Evolutionary conservation across 1,139 yeast genomes (phyloP), one percentile per base, ranked within the genome.

Genomic region (Hemisphaericaspora xylanilytica): DNA sequence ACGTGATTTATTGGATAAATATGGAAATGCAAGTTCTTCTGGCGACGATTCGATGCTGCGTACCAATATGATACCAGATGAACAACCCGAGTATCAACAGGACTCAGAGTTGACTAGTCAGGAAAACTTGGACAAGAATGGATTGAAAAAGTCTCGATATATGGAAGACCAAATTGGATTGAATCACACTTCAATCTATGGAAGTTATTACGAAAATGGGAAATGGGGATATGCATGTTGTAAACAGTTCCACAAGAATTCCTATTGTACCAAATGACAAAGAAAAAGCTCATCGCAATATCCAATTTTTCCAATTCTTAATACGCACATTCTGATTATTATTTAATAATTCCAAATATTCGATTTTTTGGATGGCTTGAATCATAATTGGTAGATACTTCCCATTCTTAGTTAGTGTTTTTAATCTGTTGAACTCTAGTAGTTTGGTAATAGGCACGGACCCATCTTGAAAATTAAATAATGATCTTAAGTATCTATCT

Each of bases 151-250:
- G 29, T 53, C 73, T 1, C 49, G 46, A 33, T 72, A 69, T 43
- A 45, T 43, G 0, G 78, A 73, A 45, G 76, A 73, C 44, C 52
- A 58, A 1, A 54, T 48, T 42, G 56, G 57, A 1, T 63, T 65
- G 5, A 65, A 67, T 42, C 80, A 75, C 44, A 50, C 64, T 1
- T 51, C 63, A 6, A 67, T 73, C 0, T 75, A 69, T 67, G 80
- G 80, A 0, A 71, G 78, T 14, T 73, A 62, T 50, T 75, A 71
- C 60, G 40, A 51, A n/a, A 57, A 65, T 26, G 75, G 75, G 2
- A 52, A 56, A 39, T 75, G 80, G 80, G 80, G 80, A 3, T 75
- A 61, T 45, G 47, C 49, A 5, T 75, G 80, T 47, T 75, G 80
- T 42, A 62, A 63, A 38, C 59, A 61, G 37, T 39, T 38, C 7